A percentile compares a stretch with the other conserved stretches of the same genome.
Conservation (phyloP, 2,329 filamentous ascomycete genomes). For the Tolypocladium album region DNA sequence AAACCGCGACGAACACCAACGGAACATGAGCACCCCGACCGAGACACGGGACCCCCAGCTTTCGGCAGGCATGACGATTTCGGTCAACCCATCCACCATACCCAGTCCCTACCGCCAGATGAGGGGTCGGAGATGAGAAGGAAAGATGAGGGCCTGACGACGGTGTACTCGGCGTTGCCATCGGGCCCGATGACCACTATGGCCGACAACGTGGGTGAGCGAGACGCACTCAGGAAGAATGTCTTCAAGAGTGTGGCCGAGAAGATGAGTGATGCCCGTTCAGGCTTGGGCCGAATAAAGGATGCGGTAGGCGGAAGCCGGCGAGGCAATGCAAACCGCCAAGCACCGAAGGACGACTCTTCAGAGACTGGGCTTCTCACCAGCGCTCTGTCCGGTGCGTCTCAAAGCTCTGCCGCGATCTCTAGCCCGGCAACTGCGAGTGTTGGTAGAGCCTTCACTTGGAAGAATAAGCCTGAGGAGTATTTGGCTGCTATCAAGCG, state of each 20-base stretch:
- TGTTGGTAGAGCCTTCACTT: slow-evolving; percentile 44
- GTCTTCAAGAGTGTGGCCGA: slow-evolving; percentile 73
- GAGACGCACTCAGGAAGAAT: slow-evolving; percentile 49
- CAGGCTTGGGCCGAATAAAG: slow-evolving; percentile 75
- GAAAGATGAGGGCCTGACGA: slow-evolving; percentile 30
- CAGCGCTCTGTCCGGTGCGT: slow-evolving; percentile 4
- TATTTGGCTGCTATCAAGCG: slow-evolving; percentile 34
- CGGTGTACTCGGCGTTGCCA: slow-evolving; percentile 30
- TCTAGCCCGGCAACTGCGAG: slow-evolving; percentile 30
- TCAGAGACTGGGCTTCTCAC: slow-evolving; percentile 18
- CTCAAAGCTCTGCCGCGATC: slow-evolving; percentile 12
- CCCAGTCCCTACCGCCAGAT: slow-evolving; percentile 40
- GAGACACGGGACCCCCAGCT: slow-evolving; percentile 34
- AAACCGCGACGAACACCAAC: slow-evolving; percentile 60
- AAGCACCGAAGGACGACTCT: slow-evolving; percentile 45
- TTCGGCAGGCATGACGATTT: slow-evolving; percentile 43
- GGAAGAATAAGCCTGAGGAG: slow-evolving; percentile 54
- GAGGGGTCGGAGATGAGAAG: slow-evolving; percentile 35
- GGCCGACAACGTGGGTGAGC: slow-evolving; percentile 38
- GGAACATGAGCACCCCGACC: slow-evolving; percentile 34
- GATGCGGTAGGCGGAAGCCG: slow-evolving; percentile 61
- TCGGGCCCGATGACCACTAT: slow-evolving; percentile 35
- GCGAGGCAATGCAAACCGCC: slow-evolving; percentile 41
- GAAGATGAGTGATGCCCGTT: slow-evolving; percentile 70
- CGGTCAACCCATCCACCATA: slow-evolving; percentile 32